phyloP scores from a whole-genome alignment of 2,329 filamentous ascomycete genomes.

The Aspergillus fructus region DNA sequence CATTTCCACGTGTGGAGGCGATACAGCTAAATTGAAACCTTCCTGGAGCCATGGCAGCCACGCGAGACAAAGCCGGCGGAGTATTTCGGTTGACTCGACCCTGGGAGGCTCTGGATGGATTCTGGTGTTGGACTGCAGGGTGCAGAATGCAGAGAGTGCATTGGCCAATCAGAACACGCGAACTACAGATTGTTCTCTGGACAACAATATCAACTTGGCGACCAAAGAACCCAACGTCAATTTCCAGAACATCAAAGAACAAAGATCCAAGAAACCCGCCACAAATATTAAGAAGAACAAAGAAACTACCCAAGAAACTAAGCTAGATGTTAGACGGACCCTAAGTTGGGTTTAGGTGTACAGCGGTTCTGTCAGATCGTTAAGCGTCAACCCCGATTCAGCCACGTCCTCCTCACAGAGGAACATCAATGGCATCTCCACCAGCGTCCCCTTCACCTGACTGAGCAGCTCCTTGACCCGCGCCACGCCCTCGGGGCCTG shows the following conservation, averaged over 20 bases:
- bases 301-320: background rate
- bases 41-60: background rate
- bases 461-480: conserved; percentile 70
- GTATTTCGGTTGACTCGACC: background rate
- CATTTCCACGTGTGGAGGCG: background rate
- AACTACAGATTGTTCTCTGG: conserved; percentile 12
- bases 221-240: background rate
- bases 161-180: conserved; percentile 2
- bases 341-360: conserved; percentile 56
- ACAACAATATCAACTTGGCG: conserved; percentile 18
- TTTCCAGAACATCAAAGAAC: background rate
- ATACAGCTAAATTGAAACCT: background rate
- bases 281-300: background rate
- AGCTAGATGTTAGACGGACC: background rate
- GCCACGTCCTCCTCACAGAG: conserved; percentile 83
- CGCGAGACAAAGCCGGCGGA: background rate
- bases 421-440: conserved; percentile 92
- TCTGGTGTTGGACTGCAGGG: background rate
- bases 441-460: conserved; percentile 66
- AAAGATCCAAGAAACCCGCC: background rate
- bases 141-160: background rate
- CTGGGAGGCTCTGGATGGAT: background rate
- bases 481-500: conserved; percentile 62
- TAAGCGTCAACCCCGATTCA: conserved; percentile 72
- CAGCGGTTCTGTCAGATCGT: conserved; percentile 69